A percentile compares a stretch with the other conserved stretches of the same genome.
Conservation (phyloP, 2,329 filamentous ascomycete genomes). For the Venturia aucupariae region DNA sequence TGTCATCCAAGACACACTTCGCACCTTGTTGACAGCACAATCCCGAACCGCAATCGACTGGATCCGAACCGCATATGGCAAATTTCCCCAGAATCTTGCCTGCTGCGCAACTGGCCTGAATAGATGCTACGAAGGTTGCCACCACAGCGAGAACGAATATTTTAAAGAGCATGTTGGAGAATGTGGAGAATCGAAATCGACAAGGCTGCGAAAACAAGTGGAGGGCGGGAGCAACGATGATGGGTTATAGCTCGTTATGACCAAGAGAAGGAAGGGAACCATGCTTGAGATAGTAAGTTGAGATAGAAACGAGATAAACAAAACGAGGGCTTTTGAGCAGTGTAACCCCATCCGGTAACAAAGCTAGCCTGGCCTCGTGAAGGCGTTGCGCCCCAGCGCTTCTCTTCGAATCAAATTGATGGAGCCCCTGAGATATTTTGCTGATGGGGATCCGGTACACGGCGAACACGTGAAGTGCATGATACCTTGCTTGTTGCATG, state of each 20-base stretch:
- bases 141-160: conserved; percentile 8
- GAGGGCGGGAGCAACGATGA: background rate
- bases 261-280: background rate
- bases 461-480: background rate
- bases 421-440: background rate
- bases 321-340: background rate
- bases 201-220: background rate
- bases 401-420: background rate
- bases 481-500: conserved; percentile 7
- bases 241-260: background rate
- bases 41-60: conserved; percentile 13
- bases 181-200: background rate
- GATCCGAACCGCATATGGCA: conserved; percentile 11
- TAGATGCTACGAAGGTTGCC: background rate
- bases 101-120: background rate
- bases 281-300: background rate
- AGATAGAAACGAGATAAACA: background rate
- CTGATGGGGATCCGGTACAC: background rate
- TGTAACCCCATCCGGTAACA: background rate
- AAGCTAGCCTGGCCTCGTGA: background rate
- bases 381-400: background rate
- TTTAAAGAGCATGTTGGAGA: conserved; percentile 5
- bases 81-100: conserved; percentile 13
- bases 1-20: conserved; percentile 9
- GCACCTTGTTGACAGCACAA: conserved; percentile 12